Base-by-base conservation (phyloP, 2,329 filamentous ascomycete species). In the Cladosporium sp. region DNA sequence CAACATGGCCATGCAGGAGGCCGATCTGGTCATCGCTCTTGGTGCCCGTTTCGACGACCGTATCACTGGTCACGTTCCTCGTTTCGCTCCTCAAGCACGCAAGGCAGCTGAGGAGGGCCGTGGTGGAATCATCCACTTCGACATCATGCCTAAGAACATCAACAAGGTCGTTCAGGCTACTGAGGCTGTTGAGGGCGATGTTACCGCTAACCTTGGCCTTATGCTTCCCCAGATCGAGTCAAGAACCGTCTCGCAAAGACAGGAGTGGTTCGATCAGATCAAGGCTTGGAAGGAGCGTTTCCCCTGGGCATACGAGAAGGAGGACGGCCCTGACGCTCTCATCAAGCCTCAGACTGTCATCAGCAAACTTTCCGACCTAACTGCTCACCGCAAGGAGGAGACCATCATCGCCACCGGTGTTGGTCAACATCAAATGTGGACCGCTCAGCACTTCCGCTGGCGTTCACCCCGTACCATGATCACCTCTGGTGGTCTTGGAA, bases 91-190 rank as follows among this genome's bases (percentile, higher is more conserved):
- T 3, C 84, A 84, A 53, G 94, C 94, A 44, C 94, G 89, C 77
- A 84, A 85, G 13, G 94, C 94, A 0, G 93, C 91, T 4, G 80
- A 83, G 10, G 90, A 96, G 77, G 86, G 86, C 55, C 89, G 91
- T 61, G 94, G 94, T 67, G 94, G 94, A 69, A 97, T 99, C 68
- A 84, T 97, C 15, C 93, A 99, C 75, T 97, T 97, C 69, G 93
- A 97, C 73, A 93, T 99, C 68, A 89, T 97, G 88, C 93, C 94
- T 67, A 99, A 99, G 86, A 97, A 99, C 80, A 97, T 97, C 78
- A 97, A 97, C 85, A 99, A 97, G 83, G 92, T 97, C 40, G 89
- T 99, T 13, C 91, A 97, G 77, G 92, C 93, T 7, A 97, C 90
- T 40, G 91, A 97, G 77, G 93, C 94, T 45, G 87, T 97, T 17